Evolutionary conservation across 2,329 filamentous ascomycete genomes (phyloP).

Genomic region (Bipolaris oryzae): DNA sequence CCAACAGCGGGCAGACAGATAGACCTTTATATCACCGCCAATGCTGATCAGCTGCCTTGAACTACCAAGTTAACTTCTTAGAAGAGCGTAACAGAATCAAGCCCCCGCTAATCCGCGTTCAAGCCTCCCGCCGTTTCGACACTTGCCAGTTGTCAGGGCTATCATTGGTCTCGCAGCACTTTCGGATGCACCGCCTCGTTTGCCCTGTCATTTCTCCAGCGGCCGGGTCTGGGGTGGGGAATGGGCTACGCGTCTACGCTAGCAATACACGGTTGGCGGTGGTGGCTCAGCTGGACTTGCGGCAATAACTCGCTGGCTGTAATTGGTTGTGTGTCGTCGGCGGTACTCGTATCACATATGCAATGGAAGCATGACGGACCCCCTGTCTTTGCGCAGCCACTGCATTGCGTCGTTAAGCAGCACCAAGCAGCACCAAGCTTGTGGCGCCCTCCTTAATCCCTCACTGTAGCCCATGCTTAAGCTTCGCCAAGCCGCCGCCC

Average conservation of each 20-base stretch:
- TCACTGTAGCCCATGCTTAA: constrained; percentile 30
- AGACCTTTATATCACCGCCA: constrained; percentile 12
- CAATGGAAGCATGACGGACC: constrained; percentile 13
- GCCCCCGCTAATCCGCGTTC: too few species aligned
- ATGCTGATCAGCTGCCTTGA: neutral
- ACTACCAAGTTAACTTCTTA: too few species aligned
- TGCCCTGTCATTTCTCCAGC: constrained; percentile 3
- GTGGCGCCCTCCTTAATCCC: constrained; percentile 31
- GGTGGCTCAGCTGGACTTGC: constrained; percentile 21
- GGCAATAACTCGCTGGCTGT: neutral
- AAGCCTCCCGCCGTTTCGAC: neutral
- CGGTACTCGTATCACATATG: constrained; percentile 7
- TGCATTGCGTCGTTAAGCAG: constrained; percentile 23
- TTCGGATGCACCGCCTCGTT: constrained; percentile 23
- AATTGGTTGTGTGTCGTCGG: constrained; percentile 14
- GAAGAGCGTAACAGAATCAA: too few species aligned
- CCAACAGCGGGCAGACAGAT: neutral
- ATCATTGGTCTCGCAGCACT: constrained; percentile 19
- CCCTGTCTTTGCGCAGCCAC: constrained; percentile 16
- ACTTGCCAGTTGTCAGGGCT: constrained; percentile 3
- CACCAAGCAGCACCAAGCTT: constrained; percentile 38
- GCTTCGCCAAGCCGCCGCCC: constrained; percentile 33
- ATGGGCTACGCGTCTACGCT: neutral
- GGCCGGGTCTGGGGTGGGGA: neutral
- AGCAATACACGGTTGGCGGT: neutral